Percentiles rank a stretch among this genome's conserved stretches.
Conservation (phyloP, 2,329 filamentous ascomycete species). For the Xylaria sp. region DNA sequence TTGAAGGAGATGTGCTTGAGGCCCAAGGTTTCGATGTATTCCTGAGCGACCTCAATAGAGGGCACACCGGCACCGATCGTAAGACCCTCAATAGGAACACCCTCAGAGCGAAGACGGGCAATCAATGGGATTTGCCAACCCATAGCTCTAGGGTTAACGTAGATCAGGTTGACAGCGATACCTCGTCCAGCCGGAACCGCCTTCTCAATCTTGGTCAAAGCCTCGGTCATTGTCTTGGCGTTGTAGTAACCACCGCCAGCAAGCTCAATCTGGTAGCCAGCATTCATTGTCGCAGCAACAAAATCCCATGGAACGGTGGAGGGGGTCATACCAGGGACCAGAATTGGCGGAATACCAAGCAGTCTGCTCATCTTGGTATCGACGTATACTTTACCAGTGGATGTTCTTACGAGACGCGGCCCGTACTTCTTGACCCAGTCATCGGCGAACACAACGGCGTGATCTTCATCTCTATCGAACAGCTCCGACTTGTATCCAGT, state of each 20-base stretch:
- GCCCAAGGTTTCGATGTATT: conserved; percentile 88
- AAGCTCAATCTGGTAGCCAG: conserved; percentile 89
- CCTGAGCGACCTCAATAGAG: conserved; percentile 85
- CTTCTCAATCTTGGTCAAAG: conserved; percentile 78
- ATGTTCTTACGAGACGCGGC: conserved; percentile 85
- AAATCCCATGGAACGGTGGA: conserved; percentile 87
- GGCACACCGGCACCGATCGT: conserved; percentile 92
- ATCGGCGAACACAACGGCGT: conserved; percentile 89
- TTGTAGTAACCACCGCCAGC: conserved; percentile 87
- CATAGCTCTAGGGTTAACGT: conserved; percentile 85
- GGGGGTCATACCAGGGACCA: conserved; percentile 94
- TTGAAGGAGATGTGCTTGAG: conserved; percentile 94
- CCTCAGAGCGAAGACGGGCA: conserved; percentile 72
- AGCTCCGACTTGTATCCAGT: conserved; percentile 97
- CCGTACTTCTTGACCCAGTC: conserved; percentile 98
- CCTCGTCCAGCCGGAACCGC: conserved; percentile 78
- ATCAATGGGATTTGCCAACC: conserved; percentile 87
- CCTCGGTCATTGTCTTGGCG: conserved; percentile 74
- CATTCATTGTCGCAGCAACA: conserved; percentile 86
- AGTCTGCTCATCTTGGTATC: conserved; percentile 95
- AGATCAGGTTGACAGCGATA: conserved; percentile 86
- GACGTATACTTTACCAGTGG: conserved; percentile 81
- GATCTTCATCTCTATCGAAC: conserved; percentile 91
- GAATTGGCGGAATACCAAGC: conserved; percentile 75
- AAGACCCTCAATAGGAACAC: conserved; percentile 84